Evolutionary conservation across 148 eudicot species (phyloP), one percentile per base, ranked within the genome.

Genomic region (Camellia lanceoleosa): DNA sequence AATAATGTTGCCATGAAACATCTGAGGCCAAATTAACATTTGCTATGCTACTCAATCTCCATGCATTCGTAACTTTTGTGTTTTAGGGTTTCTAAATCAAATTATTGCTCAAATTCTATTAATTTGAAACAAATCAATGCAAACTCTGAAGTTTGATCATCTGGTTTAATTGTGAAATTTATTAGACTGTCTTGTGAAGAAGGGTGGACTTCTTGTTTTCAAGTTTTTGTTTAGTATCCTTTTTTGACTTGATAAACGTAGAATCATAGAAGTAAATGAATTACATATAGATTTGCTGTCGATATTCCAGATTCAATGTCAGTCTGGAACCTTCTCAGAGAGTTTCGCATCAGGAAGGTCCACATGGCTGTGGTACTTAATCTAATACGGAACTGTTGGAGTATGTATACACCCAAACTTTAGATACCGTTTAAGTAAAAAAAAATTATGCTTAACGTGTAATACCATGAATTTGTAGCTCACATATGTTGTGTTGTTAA

Each of bases 301-400:
- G 42, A 13, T n/a, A 44, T 62, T 84, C 83, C 94, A 95, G 99
- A 95, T 93, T 95, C 99, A 61, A 95, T 95, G 99, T 95, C 99
- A 42, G 99, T 95, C 5, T 95, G 99, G 99, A 95, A 95, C 85
- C 99, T 95, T 87, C 98, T 95, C 79, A 89, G 99, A 80, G 99
- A 95, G 80, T 95, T 95, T 80, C 97, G 99, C 78, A 95, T 95
- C 82, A 87, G 99, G 84, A 95, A 95, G 91, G 98, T 95, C 61
- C 99, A 95, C 90, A 93, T 95, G 98, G 99, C 99, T 80, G 91
- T 95, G 86, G 99, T 93, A 85, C 93, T 95, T 43, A 95, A 95
- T 47, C n/a, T n/a, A n/a, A n/a, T n/a, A n/a, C n/a, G 99, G 99
- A 87, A 95, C 99, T 82, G 87, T 95, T 20, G 99, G 99, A 84